Conservation (phyloP, 75 land plant genomes). For the Picea sitchensis region DNA sequence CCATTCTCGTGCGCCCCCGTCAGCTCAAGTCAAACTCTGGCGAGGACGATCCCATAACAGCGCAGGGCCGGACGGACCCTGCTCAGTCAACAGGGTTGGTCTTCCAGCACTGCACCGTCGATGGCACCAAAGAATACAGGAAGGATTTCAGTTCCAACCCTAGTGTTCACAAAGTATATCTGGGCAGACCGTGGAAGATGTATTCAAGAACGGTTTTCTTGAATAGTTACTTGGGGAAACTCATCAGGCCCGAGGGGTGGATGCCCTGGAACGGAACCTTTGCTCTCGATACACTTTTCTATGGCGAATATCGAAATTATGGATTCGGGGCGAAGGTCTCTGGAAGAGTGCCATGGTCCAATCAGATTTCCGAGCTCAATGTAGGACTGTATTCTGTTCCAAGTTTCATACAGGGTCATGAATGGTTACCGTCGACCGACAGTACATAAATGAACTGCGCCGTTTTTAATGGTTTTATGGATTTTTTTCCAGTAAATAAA, state of each 20-base stretch:
- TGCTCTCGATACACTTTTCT: slow-evolving; percentile 37
- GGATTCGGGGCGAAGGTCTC: slow-evolving; percentile 30
- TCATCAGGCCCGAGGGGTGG: slow-evolving; percentile 45
- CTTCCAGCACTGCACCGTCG: slow-evolving; percentile 29
- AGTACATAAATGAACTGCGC: too few relatives aligned
- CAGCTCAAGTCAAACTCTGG: slow-evolving; percentile 13
- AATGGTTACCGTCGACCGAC: too few relatives aligned
- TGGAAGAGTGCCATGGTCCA: slow-evolving; percentile 50
- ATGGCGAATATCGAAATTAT: slow-evolving; percentile 38
- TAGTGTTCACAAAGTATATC: slow-evolving; percentile 22
- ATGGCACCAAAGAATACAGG: slow-evolving; percentile 33
- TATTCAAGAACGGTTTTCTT: slow-evolving; percentile 40
- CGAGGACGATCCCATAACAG: slow-evolving; percentile 34
- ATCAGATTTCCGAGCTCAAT: slow-evolving; percentile 29
- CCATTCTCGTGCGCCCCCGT: slow-evolving; percentile 23
- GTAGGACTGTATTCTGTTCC: slow-evolving; percentile 35
- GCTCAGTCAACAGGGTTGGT: slow-evolving; percentile 39
- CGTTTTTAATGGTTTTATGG: too few relatives aligned
- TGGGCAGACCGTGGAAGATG: slow-evolving; percentile 61
- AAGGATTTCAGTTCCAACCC: slow-evolving; percentile 20
- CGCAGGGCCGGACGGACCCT: slow-evolving; percentile 59
- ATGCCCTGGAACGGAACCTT: slow-evolving; percentile 35
- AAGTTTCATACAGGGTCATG: slow-evolving; percentile 45
- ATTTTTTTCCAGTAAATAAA: too few relatives aligned
- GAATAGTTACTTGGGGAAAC: slow-evolving; percentile 18